Evolutionary conservation across 192 early-diverging fungal species (phyloP), one percentile per base, ranked within the genome.

Genomic region (Rhizoclosmatium sp.): DNA sequence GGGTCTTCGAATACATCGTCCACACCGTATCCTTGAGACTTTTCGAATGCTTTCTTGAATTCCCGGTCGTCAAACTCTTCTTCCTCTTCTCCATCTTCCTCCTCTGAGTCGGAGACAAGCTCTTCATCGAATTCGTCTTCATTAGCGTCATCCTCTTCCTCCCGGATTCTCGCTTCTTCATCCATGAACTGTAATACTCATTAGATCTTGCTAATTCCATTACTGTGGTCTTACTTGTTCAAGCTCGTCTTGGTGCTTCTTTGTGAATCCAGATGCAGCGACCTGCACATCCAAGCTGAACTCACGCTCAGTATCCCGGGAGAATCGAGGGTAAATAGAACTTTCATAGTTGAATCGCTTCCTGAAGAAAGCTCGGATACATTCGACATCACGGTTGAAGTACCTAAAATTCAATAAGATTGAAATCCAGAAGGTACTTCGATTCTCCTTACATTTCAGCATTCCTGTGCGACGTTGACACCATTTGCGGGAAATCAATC

Each of bases 401-500:
- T 99, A 97, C 80, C 89, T 92, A 54, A 54, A 10, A 69, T 40
- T 21, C 21, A 47, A 4, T 78, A 2, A 23, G 21, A 0, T 58
- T 81, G 93, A 44, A 21, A 31, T 56, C 10, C 9, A 68, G 31
- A 72, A 47, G 42, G 39, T 56, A 16, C 51, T 12, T 54, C 16
- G 31, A 31, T 54, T 54, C 16, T 54, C 16, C 16, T 54, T 54
- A 69, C 85, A 86, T 93, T 87, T 99, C 96, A 21, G 97, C 98
- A 80, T 99, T 99, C 10, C 87, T 72, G 75, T 99, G 98, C 19
- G 93, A 94, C 1, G 94, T 99, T 16, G 97, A 99, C 21, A 99
- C 96, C 98, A 99, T 99, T 84, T 99, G 98, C 2, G 98, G 98
- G 77, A 99, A 99, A 89, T 99, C 98, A 70, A 99, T 99, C 58